Conservation (phyloP, 2,329 filamentous ascomycete genomes). For the Aspergillus sp. region DNA sequence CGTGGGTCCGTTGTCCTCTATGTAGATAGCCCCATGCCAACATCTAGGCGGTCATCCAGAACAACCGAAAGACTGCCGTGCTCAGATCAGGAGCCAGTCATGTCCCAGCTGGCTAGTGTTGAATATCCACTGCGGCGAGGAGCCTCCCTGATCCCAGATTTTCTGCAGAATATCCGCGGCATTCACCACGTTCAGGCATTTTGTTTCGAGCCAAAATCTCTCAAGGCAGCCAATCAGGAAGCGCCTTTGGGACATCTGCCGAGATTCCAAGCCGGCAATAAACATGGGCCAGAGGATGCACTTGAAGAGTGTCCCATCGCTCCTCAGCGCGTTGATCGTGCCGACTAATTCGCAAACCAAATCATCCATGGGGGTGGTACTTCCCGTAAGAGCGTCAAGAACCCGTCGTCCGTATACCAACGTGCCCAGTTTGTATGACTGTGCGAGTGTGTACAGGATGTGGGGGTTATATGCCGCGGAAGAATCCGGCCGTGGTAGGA, state of each 20-base stretch:
- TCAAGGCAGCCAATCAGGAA: slow-evolving; percentile 17
- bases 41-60: too few species aligned
- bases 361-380: slow-evolving; percentile 9
- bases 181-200: slow-evolving; percentile 24
- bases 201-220: slow-evolving; percentile 21
- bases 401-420: slow-evolving; percentile 24
- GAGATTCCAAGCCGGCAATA: slow-evolving; percentile 23
- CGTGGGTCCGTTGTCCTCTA: too few species aligned
- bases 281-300: slow-evolving; percentile 28
- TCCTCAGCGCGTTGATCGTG: too few species aligned
- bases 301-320: too few species aligned
- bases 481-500: too few species aligned
- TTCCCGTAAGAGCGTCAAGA: slow-evolving; percentile 14
- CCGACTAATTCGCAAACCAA: too few species aligned
- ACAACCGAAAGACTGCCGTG: too few species aligned
- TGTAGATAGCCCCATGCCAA: too few species aligned
- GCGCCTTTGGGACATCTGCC: slow-evolving; percentile 11
- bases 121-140: slow-evolving; percentile 19
- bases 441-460: slow-evolving; percentile 19
- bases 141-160: slow-evolving; percentile 15
- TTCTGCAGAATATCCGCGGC: slow-evolving; percentile 19
- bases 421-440: slow-evolving; percentile 21
- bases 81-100: slow-evolving; percentile 24
- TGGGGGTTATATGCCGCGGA: too few species aligned
- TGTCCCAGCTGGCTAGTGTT: slow-evolving; percentile 17